A percentile compares a stretch with the other conserved stretches of the same genome.
Conservation (phyloP, 2,329 filamentous ascomycete species). For the Diaporthe australafricana region DNA sequence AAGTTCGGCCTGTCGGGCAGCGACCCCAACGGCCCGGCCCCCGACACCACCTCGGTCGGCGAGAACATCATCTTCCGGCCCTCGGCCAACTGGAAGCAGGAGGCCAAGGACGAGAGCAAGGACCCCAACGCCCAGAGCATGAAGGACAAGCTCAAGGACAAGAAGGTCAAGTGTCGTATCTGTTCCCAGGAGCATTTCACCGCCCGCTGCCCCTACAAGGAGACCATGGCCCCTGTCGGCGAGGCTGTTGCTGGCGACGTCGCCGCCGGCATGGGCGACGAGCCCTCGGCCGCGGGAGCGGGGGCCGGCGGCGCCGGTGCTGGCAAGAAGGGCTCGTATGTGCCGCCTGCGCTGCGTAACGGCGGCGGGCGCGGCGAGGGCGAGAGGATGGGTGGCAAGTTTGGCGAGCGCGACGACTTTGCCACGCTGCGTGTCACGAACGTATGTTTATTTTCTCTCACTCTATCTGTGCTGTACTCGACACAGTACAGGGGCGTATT, state of each 20-base stretch:
- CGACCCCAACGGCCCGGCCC: constrained; percentile 83
- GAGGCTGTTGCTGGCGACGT: constrained; percentile 66
- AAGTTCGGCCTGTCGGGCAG: constrained; percentile 95
- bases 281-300: constrained; percentile 55
- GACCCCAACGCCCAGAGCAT: constrained; percentile 78
- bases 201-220: constrained; percentile 98
- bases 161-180: constrained; percentile 99
- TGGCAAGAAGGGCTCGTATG: constrained; percentile 85
- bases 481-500: not conserved
- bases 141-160: constrained; percentile 92
- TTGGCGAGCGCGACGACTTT: constrained; percentile 91
- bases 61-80: constrained; percentile 99
- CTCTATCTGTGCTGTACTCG: not conserved
- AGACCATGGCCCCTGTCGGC: constrained; percentile 93
- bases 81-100: constrained; percentile 92
- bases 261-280: constrained; percentile 66
- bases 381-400: constrained; percentile 92
- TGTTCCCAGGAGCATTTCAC: constrained; percentile 99
- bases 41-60: constrained; percentile 91
- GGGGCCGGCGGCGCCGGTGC: constrained; percentile 65
- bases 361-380: constrained; percentile 69
- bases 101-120: constrained; percentile 82
- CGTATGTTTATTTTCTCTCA: constrained; percentile 66
- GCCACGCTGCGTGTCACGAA: constrained; percentile 98
- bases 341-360: constrained; percentile 91